Base-by-base conservation (phyloP, 2,329 filamentous ascomycete genomes). In the Colletotrichum somersetense region DNA sequence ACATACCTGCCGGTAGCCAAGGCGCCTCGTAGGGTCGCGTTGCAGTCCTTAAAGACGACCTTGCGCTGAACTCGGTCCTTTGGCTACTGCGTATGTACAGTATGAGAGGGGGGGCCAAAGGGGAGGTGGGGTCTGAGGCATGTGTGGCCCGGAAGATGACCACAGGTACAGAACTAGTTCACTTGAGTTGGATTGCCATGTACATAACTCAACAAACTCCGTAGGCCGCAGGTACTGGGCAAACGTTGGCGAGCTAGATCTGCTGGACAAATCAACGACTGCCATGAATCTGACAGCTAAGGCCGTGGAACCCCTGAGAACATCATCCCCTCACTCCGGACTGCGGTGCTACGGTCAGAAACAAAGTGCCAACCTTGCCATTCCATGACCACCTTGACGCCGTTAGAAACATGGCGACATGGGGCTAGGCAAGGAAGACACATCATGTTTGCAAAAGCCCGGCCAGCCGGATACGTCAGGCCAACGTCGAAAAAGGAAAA, bases 261-360 rank as follows among this genome's bases (percentile, higher is more conserved):
- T 18, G 66, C 40, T 65, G 66, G 55, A 58, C 69, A 72, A 71
- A 55, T 70, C 66, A 72, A 61, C 42, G 48, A 23, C 40, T 56
- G 70, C 66, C 70, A 69, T 67, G 66, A 70, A 72, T 61, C 70
- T 70, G 66, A 69, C 66, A 50, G 30, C 20, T n/a, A 61, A 64
- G n/a, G 66, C 52, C 40, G 70, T 72, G 70, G 66, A 72, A 72
- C 66, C 59, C 48, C 42, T 40, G 35, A 55, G 53, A 23, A 61
- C 55, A 38, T 46, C 20, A 56, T 30, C 46, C 50, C 40, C 62
- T 64, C 23, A 26, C 62, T n/a, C 62, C 44, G 38, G 35, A 38
- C 66, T 44, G 59, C 59, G 42, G 69, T 50, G 53, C 33, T 61
- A 50, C 69, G 18, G 44, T 42, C 20, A 61, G 53, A 69, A 69